These are phyloP conservation scores for Stylosanthes scabra DNA, from an alignment of 331 rosid species.

Conservation along the genomic window DNA sequence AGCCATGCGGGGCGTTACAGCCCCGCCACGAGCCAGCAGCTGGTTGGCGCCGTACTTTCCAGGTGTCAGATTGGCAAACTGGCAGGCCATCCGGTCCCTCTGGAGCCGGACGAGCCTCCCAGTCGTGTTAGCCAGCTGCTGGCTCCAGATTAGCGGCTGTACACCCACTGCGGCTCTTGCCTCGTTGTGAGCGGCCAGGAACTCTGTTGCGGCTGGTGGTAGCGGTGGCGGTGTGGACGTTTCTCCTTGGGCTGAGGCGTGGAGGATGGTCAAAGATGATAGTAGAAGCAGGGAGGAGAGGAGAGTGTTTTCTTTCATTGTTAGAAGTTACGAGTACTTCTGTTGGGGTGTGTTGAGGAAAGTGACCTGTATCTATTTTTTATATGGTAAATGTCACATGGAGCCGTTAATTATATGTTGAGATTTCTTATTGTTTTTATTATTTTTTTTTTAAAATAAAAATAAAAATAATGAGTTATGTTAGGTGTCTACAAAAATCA, in stretches of 20 bases:
- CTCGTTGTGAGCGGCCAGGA: conserved; percentile 71
- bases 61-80: conserved; percentile 66
- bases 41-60: conserved; percentile 81
- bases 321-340: too few species aligned
- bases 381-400: too few species aligned
- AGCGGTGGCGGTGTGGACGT: not conserved
- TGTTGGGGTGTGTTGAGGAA: too few species aligned
- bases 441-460: too few species aligned
- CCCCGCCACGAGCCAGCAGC: conserved; percentile 50
- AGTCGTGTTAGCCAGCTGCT: conserved; percentile 56
- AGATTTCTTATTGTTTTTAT: too few species aligned
- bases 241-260: conserved; percentile 16
- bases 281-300: conserved; percentile 9
- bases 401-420: too few species aligned
- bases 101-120: conserved; percentile 65
- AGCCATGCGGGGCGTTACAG: conserved; percentile 60
- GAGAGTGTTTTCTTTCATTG: conserved; percentile 1
- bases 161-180: conserved; percentile 92
- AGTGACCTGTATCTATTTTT: too few species aligned
- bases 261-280: conserved; percentile 38
- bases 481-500: too few species aligned
- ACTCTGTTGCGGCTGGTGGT: conserved; percentile 50
- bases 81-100: conserved; percentile 60
- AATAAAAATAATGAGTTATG: too few species aligned
- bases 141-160: conserved; percentile 69